These are phyloP conservation scores for Brassica hybrid DNA, from an alignment of 441 rosid genomes.

Conservation along the genomic window DNA sequence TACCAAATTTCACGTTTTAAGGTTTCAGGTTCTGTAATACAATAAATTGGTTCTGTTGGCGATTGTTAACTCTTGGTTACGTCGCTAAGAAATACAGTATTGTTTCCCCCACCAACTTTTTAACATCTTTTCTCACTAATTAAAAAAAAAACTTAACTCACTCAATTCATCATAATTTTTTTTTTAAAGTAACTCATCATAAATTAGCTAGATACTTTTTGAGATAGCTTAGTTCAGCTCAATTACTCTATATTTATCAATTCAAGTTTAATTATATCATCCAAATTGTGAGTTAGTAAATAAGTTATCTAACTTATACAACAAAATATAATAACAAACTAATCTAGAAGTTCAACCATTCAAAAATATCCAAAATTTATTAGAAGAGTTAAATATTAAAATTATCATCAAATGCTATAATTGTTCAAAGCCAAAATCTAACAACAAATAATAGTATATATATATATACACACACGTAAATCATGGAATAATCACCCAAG, in stretches of 20 bases:
- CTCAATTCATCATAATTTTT: no score
- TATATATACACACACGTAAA: no score
- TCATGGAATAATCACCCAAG: not conserved
- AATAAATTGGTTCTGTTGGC: not conserved
- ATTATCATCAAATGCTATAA: not conserved
- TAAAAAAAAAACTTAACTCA: not conserved
- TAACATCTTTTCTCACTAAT: not conserved
- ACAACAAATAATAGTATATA: not conserved
- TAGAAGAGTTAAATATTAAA: not conserved
- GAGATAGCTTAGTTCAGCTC: no score
- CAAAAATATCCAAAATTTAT: not conserved
- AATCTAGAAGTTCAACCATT: not conserved
- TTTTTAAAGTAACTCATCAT: no score
- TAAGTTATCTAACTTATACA: no score
- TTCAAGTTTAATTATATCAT: not conserved
- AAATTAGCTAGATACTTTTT: not conserved
- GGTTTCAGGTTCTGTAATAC: not conserved
- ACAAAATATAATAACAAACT: no score
- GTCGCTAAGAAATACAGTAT: not conserved
- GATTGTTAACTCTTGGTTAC: not conserved
- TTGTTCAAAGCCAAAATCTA: not conserved
- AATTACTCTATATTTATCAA: not conserved
- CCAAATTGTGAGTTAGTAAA: not conserved
- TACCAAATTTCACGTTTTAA: slow-evolving; percentile 6
- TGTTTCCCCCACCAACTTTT: not conserved